phyloP scores from a whole-genome alignment of 1,284 basidiomycete genomes.

The Puccinia polysora region DNA sequence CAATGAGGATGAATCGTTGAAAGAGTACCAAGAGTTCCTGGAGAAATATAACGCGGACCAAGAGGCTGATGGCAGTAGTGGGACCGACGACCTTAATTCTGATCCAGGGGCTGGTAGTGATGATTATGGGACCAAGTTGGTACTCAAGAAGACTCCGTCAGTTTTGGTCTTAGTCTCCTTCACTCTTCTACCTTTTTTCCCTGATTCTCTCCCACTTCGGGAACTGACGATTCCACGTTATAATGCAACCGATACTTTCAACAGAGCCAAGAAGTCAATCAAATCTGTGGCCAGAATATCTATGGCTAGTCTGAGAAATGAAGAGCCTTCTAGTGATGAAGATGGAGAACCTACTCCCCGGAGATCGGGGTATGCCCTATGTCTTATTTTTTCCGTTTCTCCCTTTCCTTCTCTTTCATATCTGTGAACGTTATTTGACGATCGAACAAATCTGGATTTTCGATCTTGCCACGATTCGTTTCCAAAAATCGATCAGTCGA shows the following conservation, averaged over 20 bases:
- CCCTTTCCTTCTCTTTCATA: background rate
- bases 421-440: background rate
- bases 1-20: constrained; percentile 4
- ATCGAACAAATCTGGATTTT: background rate
- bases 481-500: background rate
- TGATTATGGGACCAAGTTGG: constrained; percentile 29
- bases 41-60: constrained; percentile 5
- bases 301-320: constrained; percentile 25
- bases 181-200: background rate
- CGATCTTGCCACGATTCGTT: background rate
- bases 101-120: constrained; percentile 30
- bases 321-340: constrained; percentile 16
- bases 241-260: background rate
- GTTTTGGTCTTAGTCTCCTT: background rate
- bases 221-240: background rate
- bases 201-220: background rate
- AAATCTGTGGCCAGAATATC: constrained; percentile 26
- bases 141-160: constrained; percentile 29
- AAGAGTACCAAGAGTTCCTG: constrained; percentile 13
- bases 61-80: constrained; percentile 15
- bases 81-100: constrained; percentile 15
- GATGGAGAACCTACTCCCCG: constrained; percentile 17
- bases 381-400: background rate
- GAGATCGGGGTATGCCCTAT: constrained; percentile 26
- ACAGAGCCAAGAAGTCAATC: constrained; percentile 17